Evolutionary conservation across 164 flowering plant species (phyloP), one percentile per base, ranked within the genome.

Genomic region (Vitis riparia): DNA sequence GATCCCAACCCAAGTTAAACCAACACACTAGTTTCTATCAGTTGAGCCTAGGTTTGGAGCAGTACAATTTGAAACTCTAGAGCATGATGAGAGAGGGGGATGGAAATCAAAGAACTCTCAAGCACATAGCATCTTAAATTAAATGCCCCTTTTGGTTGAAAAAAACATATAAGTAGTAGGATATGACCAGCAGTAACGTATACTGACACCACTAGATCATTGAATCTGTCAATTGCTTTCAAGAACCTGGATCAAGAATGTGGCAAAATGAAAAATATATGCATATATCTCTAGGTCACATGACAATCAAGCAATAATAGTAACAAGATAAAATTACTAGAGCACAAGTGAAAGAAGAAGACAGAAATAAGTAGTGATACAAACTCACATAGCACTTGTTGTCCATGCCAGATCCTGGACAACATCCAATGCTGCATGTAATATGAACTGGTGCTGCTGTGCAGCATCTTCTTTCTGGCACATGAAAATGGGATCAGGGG

Each of bases 101-200:
- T 37, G 44, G 7, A 37, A 37, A 23, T 23, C 27, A 23, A 23
- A 23, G 27, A 23, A 23, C 27, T 37, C 5, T 37, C 44, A 37
- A 65, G 2, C 11, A 49, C 12, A 12, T 8, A 29, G 51, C 4
- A 16, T 14, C 9, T 6, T 8, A 15, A 48, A 63, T 7, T 13
- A 63, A 63, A 19, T 37, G 44, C 44, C 5, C 7, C 44, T 37
- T 23, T 6, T 37, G 44, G 6, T 37, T 37, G 7, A 49, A 8
- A 59, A 57, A 37, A 52, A 64, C 8, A 59, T 62, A 44, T 29
- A 44, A 59, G 4, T 57, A 66, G 55, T 74, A 91, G 98, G 98
- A 94, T 94, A 92, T 94, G 96, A 82, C 98, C 98, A 30, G 97
- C 99, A 57, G 99, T 91, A 52, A 93, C 97, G 75, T 93, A 96